Evolutionary conservation across 192 early-diverging fungal species (phyloP), one percentile per base, ranked within the genome.

Genomic region (Podila horticola): DNA sequence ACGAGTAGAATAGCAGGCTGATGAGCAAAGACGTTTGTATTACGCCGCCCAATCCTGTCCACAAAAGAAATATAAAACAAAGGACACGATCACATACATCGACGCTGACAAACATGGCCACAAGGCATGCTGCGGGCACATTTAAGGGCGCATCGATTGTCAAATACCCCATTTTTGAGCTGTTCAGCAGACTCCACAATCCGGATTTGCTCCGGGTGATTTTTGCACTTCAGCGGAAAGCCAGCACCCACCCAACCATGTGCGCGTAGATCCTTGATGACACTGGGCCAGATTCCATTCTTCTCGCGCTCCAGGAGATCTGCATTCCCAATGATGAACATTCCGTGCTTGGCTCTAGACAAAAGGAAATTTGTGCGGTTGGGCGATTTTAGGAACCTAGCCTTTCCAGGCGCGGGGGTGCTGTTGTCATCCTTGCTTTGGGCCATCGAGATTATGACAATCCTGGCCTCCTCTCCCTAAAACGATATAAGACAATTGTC

Each of bases 311-410:
- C 58, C 68, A 88, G 79, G 3, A 89, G 61, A 0, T 49, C 45
- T 0, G 85, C 68, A 30, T 89, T 85, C 1, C 90, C 90, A 22
- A 91, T 38, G 15, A 91, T 61, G 28, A 77, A 91, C 86, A 91
- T 86, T 10, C 90, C 90, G 67, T 91, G 89, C 34, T 86, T 58
- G 7, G 90, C 90, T 49, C 89, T 72, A 11, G 89, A 90, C 3
- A 90, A 30, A 9, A 90, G 62, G 10, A 91, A 89, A 49, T 90
- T 91, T 5, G 84, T 82, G 11, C 90, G 84, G 63, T 91, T 91
- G 20, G 60, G 48, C 19, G 83, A 82, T 60, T 88, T 88, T 52
- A 90, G 67, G 69, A 91, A 91, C 4, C 90, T 88, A 55, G 86
- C 87, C 0, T 69, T 52, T 10, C 62, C 58, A 11, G 71, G 29